A percentile compares a stretch with the other conserved stretches of the same genome.
Conservation (phyloP, 73 alveolate species). For the Symbiodinium pilosum region DNA sequence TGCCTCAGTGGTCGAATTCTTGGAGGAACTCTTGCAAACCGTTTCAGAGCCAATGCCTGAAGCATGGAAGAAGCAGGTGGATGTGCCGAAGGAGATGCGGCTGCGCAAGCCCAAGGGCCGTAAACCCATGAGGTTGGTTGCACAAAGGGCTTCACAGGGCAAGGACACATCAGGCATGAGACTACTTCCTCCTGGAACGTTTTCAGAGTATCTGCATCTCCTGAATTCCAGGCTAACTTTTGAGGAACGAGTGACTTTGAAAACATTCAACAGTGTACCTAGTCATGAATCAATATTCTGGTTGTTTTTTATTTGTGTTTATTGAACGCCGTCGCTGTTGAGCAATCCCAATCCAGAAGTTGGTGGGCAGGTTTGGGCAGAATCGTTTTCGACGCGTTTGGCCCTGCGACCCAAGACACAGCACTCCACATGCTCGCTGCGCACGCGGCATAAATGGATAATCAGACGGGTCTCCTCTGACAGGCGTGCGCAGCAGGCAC, state of each 20-base stretch:
- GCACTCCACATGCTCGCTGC: not conserved
- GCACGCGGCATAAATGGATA: not conserved
- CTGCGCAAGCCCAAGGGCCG: not conserved
- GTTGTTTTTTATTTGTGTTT: not conserved
- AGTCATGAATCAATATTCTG: not conserved
- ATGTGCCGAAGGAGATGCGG: not conserved
- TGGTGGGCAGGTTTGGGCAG: not conserved
- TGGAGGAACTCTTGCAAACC: not conserved
- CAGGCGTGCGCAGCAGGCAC: not conserved
- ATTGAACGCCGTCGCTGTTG: too few species aligned
- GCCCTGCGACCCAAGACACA: not conserved
- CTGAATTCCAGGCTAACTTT: not conserved
- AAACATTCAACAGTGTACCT: not conserved
- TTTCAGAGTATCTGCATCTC: not conserved
- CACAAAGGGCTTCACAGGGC: too few species aligned
- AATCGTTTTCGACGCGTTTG: not conserved
- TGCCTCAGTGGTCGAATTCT: not conserved
- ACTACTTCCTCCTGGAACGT: not conserved
- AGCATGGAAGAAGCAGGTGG: not conserved
- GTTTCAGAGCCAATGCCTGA: slow-evolving; percentile 26
- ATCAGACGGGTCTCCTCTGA: not conserved
- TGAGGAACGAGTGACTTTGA: not conserved
- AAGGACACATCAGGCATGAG: not conserved
- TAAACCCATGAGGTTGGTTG: not conserved
- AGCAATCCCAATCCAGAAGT: too few species aligned